A percentile compares a stretch with the other conserved stretches of the same genome.
Evolutionary conservation across 257 asterid species (phyloP).

Genomic region (Petrea volubilis): DNA sequence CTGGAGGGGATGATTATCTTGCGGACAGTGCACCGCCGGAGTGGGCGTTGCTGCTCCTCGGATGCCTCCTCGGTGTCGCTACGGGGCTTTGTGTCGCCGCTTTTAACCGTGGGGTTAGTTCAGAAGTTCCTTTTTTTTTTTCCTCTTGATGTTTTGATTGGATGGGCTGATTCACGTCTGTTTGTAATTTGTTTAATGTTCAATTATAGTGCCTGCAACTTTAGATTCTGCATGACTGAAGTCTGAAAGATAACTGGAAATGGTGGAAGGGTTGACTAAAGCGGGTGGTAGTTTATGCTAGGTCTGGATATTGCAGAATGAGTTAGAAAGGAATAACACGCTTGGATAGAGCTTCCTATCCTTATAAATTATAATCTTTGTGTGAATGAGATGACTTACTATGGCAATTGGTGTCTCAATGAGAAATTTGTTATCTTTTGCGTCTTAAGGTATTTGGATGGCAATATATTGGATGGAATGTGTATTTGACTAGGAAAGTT

Average conservation of each 20-base stretch:
- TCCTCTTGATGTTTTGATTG: constrained; percentile 5
- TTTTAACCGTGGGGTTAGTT: constrained; percentile 94
- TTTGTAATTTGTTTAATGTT: constrained; percentile 1
- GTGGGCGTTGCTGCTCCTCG: constrained; percentile 94
- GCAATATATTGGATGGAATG: not conserved
- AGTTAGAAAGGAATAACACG: not conserved
- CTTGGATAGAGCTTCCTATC: not conserved
- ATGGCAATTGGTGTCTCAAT: not conserved
- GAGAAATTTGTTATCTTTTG: constrained; percentile 2
- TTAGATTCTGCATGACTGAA: not conserved
- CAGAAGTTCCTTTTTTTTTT: not conserved
- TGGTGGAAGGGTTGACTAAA: constrained; percentile 21
- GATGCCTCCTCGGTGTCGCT: constrained; percentile 93
- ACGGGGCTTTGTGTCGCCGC: constrained; percentile 92
- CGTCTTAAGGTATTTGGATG: constrained; percentile 10
- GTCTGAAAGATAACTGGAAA: constrained; percentile 12
- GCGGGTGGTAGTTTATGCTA: constrained; percentile 2
- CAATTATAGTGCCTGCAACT: not conserved
- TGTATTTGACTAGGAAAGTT: constrained; percentile 6
- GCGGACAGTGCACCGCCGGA: constrained; percentile 94
- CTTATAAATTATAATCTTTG: not conserved
- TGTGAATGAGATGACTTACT: not conserved
- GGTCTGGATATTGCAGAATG: constrained; percentile 15
- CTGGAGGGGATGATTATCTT: constrained; percentile 55
- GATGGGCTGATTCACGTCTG: not conserved